These are phyloP conservation scores for Oenanthe sinensis DNA, from an alignment of 129 eudicot species.

Conservation along the genomic window DNA sequence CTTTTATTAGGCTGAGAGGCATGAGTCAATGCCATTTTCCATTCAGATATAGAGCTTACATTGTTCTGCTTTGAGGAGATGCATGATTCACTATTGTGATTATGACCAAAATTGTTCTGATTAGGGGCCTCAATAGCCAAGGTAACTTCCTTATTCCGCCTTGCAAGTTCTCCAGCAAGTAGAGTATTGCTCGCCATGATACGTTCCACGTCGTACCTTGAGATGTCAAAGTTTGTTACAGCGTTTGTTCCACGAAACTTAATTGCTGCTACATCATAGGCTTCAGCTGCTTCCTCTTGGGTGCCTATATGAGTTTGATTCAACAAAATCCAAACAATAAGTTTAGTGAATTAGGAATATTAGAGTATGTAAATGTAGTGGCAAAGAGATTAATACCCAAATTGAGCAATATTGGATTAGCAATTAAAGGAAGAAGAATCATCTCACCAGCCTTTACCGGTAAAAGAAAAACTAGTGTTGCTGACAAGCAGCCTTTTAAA, in stretches of 20 bases:
- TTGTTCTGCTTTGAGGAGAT: slow-evolving; percentile 16
- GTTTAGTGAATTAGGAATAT: not conserved
- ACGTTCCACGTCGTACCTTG: slow-evolving; percentile 61
- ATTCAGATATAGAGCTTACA: slow-evolving; percentile 29
- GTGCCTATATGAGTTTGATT: slow-evolving; percentile 42
- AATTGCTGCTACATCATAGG: slow-evolving; percentile 88
- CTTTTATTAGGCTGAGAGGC: slow-evolving; percentile 22
- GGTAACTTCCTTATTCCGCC: slow-evolving; percentile 37
- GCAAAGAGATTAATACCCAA: not conserved
- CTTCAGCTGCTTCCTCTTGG: slow-evolving; percentile 98
- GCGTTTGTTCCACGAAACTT: slow-evolving; percentile 76
- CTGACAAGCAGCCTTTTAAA: not conserved
- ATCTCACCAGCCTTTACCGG: not conserved
- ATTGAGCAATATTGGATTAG: not conserved
- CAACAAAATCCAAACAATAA: not conserved
- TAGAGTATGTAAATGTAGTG: not conserved
- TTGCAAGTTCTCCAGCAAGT: slow-evolving; percentile 60
- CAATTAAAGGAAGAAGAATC: not conserved
- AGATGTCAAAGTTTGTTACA: slow-evolving; percentile 72
- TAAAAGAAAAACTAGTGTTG: not conserved
- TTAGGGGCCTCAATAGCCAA: slow-evolving; percentile 10
- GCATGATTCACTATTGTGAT: slow-evolving; percentile 15
- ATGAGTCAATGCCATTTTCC: slow-evolving; percentile 61
- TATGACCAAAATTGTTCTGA: slow-evolving; percentile 13
- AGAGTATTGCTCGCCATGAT: slow-evolving; percentile 76